phyloP scores from a whole-genome alignment of 768 basidiomycete genomes.

The Chalciporus pseudorubinellus region DNA sequence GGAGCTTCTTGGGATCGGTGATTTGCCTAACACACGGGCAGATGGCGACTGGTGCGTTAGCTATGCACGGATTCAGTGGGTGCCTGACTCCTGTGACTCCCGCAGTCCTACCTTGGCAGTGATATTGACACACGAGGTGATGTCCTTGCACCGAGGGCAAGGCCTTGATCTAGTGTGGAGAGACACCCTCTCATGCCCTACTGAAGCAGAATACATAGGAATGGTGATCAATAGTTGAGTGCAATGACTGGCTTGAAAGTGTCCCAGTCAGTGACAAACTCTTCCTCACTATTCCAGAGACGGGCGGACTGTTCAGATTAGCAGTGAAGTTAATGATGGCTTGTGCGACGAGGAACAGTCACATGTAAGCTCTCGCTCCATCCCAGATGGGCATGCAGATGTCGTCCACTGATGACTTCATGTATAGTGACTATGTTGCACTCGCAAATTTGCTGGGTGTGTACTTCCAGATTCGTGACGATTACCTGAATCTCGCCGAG shows the following conservation, averaged over 20 bases:
- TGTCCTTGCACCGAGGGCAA: conserved; percentile 87
- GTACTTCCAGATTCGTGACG: conserved; percentile 89
- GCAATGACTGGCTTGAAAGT: no score
- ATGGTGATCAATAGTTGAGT: conserved; percentile 96
- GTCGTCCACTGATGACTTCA: not conserved
- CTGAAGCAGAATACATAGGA: conserved; percentile 84
- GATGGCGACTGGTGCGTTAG: no score
- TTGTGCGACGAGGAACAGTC: conserved; percentile 51
- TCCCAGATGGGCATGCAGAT: no score
- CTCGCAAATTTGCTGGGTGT: conserved; percentile 86
- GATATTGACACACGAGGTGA: conserved; percentile 44
- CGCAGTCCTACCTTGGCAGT: not conserved
- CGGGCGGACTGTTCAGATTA: conserved; percentile 85
- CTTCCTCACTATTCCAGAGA: conserved; percentile 52
- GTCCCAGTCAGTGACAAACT: no score
- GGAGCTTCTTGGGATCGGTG: conserved; percentile 29
- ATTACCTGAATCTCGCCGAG: conserved; percentile 87
- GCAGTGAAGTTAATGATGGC: conserved; percentile 97
- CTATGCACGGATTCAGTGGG: no score
- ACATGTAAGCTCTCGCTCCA: no score
- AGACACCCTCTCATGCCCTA: conserved; percentile 81
- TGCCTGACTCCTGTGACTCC: no score
- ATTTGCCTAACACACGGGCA: conserved; percentile 14
- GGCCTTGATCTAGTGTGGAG: conserved; percentile 90
- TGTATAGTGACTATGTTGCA: conserved; percentile 75